Percentiles rank a stretch among this genome's conserved stretches.
Evolutionary conservation across 2,329 filamentous ascomycete species (phyloP).

Genomic region (Myriosclerotinia duriaeana): DNA sequence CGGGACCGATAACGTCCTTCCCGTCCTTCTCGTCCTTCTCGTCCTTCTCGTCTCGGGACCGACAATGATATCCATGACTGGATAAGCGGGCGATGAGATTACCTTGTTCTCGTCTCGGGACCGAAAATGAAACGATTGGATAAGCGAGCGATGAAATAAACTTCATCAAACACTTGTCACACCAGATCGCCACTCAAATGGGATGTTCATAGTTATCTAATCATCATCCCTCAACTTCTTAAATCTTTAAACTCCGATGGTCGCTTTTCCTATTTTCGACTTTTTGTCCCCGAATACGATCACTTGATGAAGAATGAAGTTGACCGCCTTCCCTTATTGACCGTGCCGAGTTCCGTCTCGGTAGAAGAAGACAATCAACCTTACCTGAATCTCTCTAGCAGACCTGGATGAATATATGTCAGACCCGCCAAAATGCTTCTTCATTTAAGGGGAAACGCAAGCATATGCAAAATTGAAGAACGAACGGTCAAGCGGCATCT

Average conservation of each 20-base stretch:
- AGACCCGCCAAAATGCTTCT: neutral
- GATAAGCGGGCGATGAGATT: too few species aligned
- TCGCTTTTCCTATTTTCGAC: neutral
- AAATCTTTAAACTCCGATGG: neutral
- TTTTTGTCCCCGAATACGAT: neutral
- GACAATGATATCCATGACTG: too few species aligned
- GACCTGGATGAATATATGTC: neutral
- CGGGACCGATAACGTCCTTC: too few species aligned
- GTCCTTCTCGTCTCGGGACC: too few species aligned
- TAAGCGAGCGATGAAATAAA: neutral
- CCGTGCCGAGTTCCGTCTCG: slow-evolving; percentile 15
- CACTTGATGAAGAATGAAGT: neutral
- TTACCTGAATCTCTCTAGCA: neutral
- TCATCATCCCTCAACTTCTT: neutral
- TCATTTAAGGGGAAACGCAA: too few species aligned
- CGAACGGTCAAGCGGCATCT: slow-evolving; percentile 8
- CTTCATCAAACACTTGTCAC: neutral
- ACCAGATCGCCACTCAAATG: neutral
- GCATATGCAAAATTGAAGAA: neutral
- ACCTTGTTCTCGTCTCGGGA: too few species aligned
- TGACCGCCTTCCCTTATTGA: slow-evolving; percentile 9
- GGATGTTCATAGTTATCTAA: too few species aligned
- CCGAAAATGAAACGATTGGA: neutral
- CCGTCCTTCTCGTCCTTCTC: too few species aligned
- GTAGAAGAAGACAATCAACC: neutral